Evolutionary conservation across 352 stramenopile genomes (phyloP).

Genomic region (Phytophthora melonis): DNA sequence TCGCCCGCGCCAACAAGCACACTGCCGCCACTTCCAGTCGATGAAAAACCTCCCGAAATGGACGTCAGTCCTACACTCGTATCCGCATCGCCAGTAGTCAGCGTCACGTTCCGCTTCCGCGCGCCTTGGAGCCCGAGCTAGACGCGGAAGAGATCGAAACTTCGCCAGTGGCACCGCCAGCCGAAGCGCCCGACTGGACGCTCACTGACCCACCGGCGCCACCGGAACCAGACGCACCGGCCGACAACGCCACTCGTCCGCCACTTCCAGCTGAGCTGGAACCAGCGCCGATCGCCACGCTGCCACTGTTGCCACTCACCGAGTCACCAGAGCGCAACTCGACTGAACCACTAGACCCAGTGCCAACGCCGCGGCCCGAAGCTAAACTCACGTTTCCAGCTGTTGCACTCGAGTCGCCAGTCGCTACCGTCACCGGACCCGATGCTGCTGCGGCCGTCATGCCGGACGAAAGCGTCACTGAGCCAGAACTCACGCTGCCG

Average conservation of each 20-base stretch:
- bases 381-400: slow-evolving; percentile 10
- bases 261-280: slow-evolving; percentile 14
- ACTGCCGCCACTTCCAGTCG: slow-evolving; percentile 3
- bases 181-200: slow-evolving; percentile 14
- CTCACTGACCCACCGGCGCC: slow-evolving; percentile 13
- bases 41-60: slow-evolving; percentile 16
- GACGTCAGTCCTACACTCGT: slow-evolving; percentile 11
- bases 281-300: slow-evolving; percentile 9
- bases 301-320: slow-evolving; percentile 9
- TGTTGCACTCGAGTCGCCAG: slow-evolving; percentile 7
- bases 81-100: slow-evolving; percentile 16
- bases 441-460: background rate
- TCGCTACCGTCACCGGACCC: slow-evolving; percentile 9
- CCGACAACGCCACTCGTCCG: slow-evolving; percentile 11
- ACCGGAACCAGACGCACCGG: slow-evolving; percentile 7
- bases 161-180: slow-evolving; percentile 4
- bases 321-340: slow-evolving; percentile 18
- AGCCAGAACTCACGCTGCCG: background rate
- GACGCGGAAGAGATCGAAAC: slow-evolving; percentile 15
- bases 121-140: slow-evolving; percentile 11
- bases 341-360: slow-evolving; percentile 5
- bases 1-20: slow-evolving; percentile 11
- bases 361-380: slow-evolving; percentile 8
- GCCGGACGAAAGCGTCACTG: background rate
- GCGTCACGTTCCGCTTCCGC: slow-evolving; percentile 13